Conservation (phyloP, 208 protist genomes). For the Trypanosoma caninum region DNA sequence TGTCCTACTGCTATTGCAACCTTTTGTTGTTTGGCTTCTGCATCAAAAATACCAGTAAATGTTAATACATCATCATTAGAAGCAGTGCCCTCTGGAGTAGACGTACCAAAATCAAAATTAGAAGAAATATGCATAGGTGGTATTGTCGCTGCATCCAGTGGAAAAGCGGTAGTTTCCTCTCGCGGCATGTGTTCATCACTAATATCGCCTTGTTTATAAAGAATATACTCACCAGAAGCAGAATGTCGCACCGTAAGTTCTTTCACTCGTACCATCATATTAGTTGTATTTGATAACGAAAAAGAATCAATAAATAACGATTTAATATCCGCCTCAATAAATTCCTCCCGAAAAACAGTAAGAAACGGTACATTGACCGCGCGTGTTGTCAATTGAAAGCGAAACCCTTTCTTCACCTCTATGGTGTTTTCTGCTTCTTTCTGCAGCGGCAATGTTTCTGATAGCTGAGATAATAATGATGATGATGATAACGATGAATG, state of each 20-base stretch:
- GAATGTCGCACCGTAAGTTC: conserved; percentile 56
- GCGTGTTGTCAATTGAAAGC: conserved; percentile 59
- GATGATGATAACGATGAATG: not conserved
- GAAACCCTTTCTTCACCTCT: conserved; percentile 29
- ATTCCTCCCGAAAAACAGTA: conserved; percentile 41
- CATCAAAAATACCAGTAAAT: conserved; percentile 47
- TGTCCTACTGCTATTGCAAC: conserved; percentile 55
- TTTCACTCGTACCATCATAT: conserved; percentile 58
- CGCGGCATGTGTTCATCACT: not conserved
- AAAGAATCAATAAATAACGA: conserved; percentile 64
- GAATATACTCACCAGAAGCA: conserved; percentile 49
- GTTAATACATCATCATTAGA: conserved; percentile 5
- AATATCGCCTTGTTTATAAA: conserved; percentile 35
- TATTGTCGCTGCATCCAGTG: not conserved
- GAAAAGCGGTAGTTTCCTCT: not conserved
- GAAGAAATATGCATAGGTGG: not conserved
- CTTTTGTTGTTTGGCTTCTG: conserved; percentile 35
- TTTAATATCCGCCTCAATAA: conserved; percentile 65
- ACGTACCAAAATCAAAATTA: not conserved
- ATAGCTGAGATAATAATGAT: too few species aligned
- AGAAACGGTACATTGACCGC: conserved; percentile 73
- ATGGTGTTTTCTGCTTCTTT: too few species aligned
- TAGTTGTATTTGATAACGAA: conserved; percentile 29
- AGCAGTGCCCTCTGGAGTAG: too few species aligned
- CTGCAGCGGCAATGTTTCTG: not conserved